Base-by-base conservation (phyloP, 495 filamentous ascomycete species). In the Daldinia concentrica region DNA sequence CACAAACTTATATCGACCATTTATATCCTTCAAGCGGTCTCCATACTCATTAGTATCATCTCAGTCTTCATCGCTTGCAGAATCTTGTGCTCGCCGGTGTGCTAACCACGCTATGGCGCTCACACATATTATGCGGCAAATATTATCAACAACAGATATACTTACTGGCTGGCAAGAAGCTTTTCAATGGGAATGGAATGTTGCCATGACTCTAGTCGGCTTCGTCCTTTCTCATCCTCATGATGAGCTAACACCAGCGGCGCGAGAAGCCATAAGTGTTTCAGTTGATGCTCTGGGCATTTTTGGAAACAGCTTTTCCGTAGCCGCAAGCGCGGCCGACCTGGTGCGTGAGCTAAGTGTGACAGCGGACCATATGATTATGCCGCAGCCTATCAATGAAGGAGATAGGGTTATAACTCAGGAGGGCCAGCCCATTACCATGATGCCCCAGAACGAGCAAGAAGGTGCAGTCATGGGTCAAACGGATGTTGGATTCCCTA, bases 131-230 rank as follows among this genome's bases (percentile, higher is more conserved):
- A 79, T 82, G 30, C 80, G 84, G 59, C 86, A 89, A 64, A 71
- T 84, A 1, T 69, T 88, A 7, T 71, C 76, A 0, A 73, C 77
- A 22, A 86, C 84, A 5, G 69, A 76, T 14, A 69, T 87, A 50
- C 76, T 88, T 0, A 70, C 71, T 9, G 84, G 85, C 4, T 86
- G 84, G 82, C 78, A 84, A 61, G 82, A 86, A 64, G 79, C 77
- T 2, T 88, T 84, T 48, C 82, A 85, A 26, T 86, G 78, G 72
- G 82, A 86, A 67, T 87, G 85, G 85, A 86, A 86, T 56, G 80
- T 82, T 11, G 73, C 81, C 30, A 79, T 87, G 61, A 79, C 84
- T 1, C 66, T 87, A 6, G 70, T 87, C 12, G 86, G 83, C 1
- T 88, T 83, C 54, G 60, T 83, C 0, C 64, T 87, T 0, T 82